Conservation (phyloP, 192 early-diverging fungal species). For the Umbelopsis isabellina region DNA sequence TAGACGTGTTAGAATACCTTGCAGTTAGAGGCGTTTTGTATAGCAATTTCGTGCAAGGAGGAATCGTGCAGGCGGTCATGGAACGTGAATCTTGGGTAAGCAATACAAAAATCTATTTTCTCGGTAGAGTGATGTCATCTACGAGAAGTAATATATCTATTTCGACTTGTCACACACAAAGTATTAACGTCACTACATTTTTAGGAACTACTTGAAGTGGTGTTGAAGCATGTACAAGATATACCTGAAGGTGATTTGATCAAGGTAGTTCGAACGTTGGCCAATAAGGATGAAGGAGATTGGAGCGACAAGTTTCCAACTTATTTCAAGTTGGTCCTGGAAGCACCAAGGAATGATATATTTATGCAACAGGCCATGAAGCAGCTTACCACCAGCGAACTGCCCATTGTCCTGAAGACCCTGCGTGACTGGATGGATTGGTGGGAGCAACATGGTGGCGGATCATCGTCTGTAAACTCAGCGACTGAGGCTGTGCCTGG, state of each 20-base stretch:
- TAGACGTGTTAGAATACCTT: conserved; percentile 42
- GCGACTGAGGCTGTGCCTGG: conserved; percentile 37
- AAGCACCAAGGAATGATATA: conserved; percentile 49
- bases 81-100: conserved; percentile 48
- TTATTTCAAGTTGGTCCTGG: conserved; percentile 38
- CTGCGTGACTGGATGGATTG: conserved; percentile 38
- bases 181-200: not conserved
- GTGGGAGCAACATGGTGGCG: conserved; percentile 41
- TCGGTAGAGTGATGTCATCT: conserved; percentile 1
- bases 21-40: conserved; percentile 32
- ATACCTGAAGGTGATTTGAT: conserved; percentile 53
- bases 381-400: conserved; percentile 42
- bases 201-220: conserved; percentile 42
- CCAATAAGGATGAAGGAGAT: conserved; percentile 20
- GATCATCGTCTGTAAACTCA: conserved; percentile 30
- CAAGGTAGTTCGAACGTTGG: conserved; percentile 43
- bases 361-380: conserved; percentile 58
- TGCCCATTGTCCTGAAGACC: conserved; percentile 43
- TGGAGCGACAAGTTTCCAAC: conserved; percentile 27
- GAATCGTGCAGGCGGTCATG: conserved; percentile 43
- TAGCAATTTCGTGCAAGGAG: conserved; percentile 33
- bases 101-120: not conserved
- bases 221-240: conserved; percentile 46
- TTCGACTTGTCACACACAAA: not conserved
- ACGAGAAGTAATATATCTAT: not conserved